These are phyloP conservation scores for Boletus eberwhitei DNA, from an alignment of 768 basidiomycete species.

Conservation along the genomic window DNA sequence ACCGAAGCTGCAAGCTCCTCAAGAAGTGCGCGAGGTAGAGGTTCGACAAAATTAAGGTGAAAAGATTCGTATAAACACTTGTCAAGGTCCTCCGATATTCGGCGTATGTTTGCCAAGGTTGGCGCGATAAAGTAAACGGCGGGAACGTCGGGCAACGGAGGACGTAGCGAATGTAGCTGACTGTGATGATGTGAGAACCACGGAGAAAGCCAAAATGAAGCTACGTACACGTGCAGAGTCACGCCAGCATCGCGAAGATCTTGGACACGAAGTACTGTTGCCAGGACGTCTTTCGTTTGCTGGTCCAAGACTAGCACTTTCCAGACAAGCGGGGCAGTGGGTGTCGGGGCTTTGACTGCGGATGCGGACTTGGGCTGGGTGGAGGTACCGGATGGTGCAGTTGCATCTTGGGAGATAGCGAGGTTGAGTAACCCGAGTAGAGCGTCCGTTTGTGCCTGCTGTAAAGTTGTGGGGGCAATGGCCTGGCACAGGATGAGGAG, in stretches of 20 bases:
- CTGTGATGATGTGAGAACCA: constrained; percentile 39
- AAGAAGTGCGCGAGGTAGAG: constrained; percentile 79
- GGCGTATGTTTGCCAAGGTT: constrained; percentile 76
- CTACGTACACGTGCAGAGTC: constrained; percentile 90
- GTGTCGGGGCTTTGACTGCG: constrained; percentile 47
- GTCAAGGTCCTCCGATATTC: constrained; percentile 92
- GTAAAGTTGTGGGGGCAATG: constrained; percentile 59
- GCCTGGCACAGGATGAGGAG: constrained; percentile 36
- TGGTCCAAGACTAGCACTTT: constrained; percentile 95
- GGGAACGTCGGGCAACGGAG: constrained; percentile 90
- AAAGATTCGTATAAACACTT: constrained; percentile 89
- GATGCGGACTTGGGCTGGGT: constrained; percentile 31
- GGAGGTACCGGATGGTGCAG: constrained; percentile 7
- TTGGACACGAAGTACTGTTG: constrained; percentile 92
- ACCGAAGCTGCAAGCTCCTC: constrained; percentile 92
- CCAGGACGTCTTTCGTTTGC: constrained; percentile 92
- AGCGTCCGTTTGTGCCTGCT: constrained; percentile 84
- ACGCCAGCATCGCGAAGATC: constrained; percentile 96
- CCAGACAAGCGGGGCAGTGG: constrained; percentile 82
- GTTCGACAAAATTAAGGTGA: constrained; percentile 93
- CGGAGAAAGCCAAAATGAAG: neutral
- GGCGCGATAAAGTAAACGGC: constrained; percentile 97
- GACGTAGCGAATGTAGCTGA: constrained; percentile 86
- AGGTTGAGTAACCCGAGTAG: constrained; percentile 85
- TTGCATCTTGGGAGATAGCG: constrained; percentile 47